These are phyloP conservation scores for Cystobasidiopsis lactophilus DNA, from an alignment of 768 basidiomycete genomes.

Conservation along the genomic window DNA sequence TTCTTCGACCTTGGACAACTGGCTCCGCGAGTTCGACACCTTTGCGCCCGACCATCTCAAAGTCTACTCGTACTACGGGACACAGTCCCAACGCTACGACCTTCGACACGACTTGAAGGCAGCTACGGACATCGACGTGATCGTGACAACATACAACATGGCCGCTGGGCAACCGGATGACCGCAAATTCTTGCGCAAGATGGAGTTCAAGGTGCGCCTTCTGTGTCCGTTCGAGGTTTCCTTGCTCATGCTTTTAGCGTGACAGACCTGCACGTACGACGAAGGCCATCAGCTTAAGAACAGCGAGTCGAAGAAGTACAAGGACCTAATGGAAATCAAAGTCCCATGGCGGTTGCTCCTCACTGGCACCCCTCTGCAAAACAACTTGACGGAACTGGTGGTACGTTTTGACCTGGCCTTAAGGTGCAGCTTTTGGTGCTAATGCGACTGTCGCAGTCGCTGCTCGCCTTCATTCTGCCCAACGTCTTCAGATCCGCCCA, in stretches of 20 bases:
- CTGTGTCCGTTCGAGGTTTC: slow-evolving; percentile 35
- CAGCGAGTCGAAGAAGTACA: slow-evolving; percentile 89
- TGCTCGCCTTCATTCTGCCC: slow-evolving; percentile 94
- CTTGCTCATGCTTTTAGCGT: neutral
- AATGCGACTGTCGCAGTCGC: slow-evolving; percentile 37
- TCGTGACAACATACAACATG: slow-evolving; percentile 87
- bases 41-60: slow-evolving; percentile 72
- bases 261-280: slow-evolving; percentile 76
- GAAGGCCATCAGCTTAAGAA: slow-evolving; percentile 97
- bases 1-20: slow-evolving; percentile 95
- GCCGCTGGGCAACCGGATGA: slow-evolving; percentile 71
- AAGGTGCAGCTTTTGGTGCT: neutral
- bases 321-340: slow-evolving; percentile 59
- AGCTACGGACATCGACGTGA: slow-evolving; percentile 59
- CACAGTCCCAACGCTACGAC: slow-evolving; percentile 57
- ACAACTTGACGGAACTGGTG: slow-evolving; percentile 32
- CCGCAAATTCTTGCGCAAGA: slow-evolving; percentile 65
- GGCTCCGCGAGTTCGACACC: slow-evolving; percentile 84
- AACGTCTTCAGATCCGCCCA: slow-evolving; percentile 58
- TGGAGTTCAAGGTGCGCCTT: slow-evolving; percentile 90
- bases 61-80: slow-evolving; percentile 80
- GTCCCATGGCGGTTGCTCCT: slow-evolving; percentile 76
- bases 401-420: slow-evolving; percentile 18
- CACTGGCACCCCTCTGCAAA: slow-evolving; percentile 78
- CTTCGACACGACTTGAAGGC: slow-evolving; percentile 49